phyloP scores from a whole-genome alignment of 2,329 filamentous ascomycete species.

The Pleurostoma richardsiae region DNA sequence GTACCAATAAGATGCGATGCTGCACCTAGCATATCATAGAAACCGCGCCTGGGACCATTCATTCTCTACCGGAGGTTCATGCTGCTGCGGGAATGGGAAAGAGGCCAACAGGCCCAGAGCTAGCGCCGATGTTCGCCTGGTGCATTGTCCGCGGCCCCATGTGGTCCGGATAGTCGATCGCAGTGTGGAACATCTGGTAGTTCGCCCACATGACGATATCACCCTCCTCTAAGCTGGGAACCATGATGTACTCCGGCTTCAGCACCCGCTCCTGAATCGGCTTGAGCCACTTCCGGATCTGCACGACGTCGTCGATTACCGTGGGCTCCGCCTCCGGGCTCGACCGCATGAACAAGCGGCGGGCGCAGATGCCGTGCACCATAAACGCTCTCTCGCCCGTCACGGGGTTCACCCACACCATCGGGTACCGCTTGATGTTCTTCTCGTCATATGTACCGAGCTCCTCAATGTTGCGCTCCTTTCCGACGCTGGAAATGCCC shows the following conservation, averaged over 20 bases:
- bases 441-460: constrained; percentile 26
- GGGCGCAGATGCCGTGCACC: constrained; percentile 33
- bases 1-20: too few species aligned
- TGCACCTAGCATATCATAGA: too few species aligned
- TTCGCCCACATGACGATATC: constrained; percentile 37
- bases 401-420: constrained; percentile 38
- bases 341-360: constrained; percentile 28
- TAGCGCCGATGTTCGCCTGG: constrained; percentile 17
- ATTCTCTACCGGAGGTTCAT: too few species aligned
- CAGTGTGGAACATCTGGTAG: constrained; percentile 31
- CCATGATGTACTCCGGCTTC: constrained; percentile 33
- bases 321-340: constrained; percentile 21
- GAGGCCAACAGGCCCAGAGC: too few species aligned
- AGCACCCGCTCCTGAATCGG: constrained; percentile 30
- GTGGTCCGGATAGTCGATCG: constrained; percentile 32
- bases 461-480: constrained; percentile 29
- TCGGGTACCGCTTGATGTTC: constrained; percentile 27
- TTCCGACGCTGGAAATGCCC: constrained; percentile 29
- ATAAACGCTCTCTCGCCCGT: constrained; percentile 32
- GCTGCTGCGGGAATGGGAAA: too few species aligned
- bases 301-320: constrained; percentile 28
- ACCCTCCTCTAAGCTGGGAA: constrained; percentile 30
- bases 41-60: too few species aligned
- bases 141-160: constrained; percentile 34
- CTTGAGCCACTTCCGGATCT: constrained; percentile 27